phyloP scores from a whole-genome alignment of 805 yeast species.

The Candida morakotiae region DNA sequence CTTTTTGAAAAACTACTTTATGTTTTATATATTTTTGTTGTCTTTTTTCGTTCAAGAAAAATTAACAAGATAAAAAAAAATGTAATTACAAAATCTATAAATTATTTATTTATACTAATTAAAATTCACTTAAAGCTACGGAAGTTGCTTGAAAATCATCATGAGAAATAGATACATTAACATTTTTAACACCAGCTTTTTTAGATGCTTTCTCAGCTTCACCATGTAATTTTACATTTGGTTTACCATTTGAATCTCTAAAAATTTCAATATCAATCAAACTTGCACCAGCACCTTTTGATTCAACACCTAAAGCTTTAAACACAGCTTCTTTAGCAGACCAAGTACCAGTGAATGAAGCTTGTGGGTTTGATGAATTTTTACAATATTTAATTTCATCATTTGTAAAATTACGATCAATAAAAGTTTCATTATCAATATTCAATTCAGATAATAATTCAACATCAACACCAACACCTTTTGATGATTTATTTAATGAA shows the following conservation, averaged over 20 bases:
- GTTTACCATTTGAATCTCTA: conserved; percentile 73
- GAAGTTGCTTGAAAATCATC: conserved; percentile 98
- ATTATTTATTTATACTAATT: conserved; percentile 8
- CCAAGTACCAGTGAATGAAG: conserved; percentile 98
- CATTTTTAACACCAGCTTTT: conserved; percentile 60
- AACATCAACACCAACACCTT: conserved; percentile 94
- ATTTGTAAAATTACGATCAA: conserved; percentile 87
- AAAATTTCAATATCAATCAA: conserved; percentile 85
- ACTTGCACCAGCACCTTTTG: conserved; percentile 94
- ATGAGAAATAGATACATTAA: conserved; percentile 90
- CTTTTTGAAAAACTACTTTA: too few species aligned
- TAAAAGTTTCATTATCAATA: conserved; percentile 82
- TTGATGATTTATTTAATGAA: conserved; percentile 51
- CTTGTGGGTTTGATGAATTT: conserved; percentile 70
- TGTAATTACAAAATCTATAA: too few species aligned
- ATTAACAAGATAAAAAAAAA: neutral
- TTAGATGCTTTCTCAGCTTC: conserved; percentile 72
- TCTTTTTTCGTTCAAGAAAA: conserved; percentile 1
- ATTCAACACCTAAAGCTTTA: conserved; percentile 85
- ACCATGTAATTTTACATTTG: conserved; percentile 74
- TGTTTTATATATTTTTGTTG: too few species aligned
- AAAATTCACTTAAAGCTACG: conserved; percentile 75
- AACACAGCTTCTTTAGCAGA: conserved; percentile 99
- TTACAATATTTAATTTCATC: conserved; percentile 77
- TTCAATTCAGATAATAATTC: conserved; percentile 82